phyloP scores from a whole-genome alignment of 805 yeast genomes.

The Lipomyces starkeyi region DNA sequence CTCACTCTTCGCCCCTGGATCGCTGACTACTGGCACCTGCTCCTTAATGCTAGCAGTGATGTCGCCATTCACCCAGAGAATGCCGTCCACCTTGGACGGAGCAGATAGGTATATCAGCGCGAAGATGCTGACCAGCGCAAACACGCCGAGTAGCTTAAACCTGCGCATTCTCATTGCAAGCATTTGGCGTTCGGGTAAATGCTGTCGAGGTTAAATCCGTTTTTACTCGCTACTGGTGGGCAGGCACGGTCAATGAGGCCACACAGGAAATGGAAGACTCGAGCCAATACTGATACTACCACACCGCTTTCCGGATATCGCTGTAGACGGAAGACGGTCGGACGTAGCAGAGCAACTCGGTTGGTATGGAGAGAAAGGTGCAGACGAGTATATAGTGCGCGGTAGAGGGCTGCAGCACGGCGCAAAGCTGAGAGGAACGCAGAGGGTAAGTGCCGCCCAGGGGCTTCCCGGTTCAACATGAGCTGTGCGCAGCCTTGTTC shows the following conservation, averaged over 20 bases:
- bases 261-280: not conserved
- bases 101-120: not conserved
- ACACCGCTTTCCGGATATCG: not conserved
- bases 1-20: not conserved
- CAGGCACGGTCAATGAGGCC: not conserved
- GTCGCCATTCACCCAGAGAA: not conserved
- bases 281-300: not conserved
- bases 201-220: not conserved
- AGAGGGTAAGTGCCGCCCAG: too few relatives aligned
- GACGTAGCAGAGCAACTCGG: not conserved
- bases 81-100: conserved; percentile 1
- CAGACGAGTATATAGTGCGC: too few relatives aligned
- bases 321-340: not conserved
- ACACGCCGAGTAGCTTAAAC: not conserved
- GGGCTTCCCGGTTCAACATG: too few relatives aligned
- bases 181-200: not conserved
- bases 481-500: too few relatives aligned
- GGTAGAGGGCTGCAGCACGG: too few relatives aligned
- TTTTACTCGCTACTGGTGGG: not conserved
- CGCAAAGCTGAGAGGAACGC: too few relatives aligned
- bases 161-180: not conserved
- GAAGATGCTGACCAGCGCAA: not conserved
- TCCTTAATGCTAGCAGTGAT: not conserved
- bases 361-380: too few relatives aligned
- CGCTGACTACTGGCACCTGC: not conserved